Percentiles rank a stretch among this genome's conserved stretches.
Evolutionary conservation across 305 asterid species (phyloP).

Genomic region (Fraxinus baroniana): DNA sequence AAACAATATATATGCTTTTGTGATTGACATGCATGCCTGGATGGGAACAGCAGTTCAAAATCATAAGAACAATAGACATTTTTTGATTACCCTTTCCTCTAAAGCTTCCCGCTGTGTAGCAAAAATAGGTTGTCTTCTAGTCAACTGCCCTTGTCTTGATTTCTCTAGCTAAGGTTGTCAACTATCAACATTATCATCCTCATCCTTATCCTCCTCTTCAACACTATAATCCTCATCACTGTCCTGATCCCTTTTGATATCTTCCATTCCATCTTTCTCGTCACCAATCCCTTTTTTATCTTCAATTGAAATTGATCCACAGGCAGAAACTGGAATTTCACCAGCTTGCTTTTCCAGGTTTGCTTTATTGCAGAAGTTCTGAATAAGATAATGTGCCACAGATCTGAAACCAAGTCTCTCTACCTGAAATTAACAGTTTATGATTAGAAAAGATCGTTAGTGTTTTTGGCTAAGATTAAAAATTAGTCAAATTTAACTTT

Average conservation of each 20-base stretch:
- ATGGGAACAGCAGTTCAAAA: neutral
- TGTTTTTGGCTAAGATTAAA: neutral
- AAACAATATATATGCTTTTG: neutral
- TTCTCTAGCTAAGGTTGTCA: constrained; percentile 1
- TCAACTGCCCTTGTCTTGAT: neutral
- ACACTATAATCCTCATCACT: constrained; percentile 28
- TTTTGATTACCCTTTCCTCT: neutral
- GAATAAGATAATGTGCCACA: constrained; percentile 64
- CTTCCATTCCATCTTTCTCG: constrained; percentile 1
- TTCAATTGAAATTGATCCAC: constrained; percentile 5
- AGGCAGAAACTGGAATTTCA: constrained; percentile 21
- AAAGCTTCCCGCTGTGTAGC: neutral
- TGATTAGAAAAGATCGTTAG: neutral
- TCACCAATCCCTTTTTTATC: constrained; percentile 21
- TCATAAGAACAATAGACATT: neutral
- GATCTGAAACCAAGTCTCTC: constrained; percentile 51
- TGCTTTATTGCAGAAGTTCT: constrained; percentile 29
- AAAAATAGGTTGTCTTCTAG: neutral
- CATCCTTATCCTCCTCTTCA: constrained; percentile 28
- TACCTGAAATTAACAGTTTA: constrained; percentile 34
- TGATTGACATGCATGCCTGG: neutral
- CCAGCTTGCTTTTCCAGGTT: constrained; percentile 6
- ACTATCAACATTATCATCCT: neutral
- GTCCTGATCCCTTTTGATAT: constrained; percentile 11
- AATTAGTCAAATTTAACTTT: neutral